Percentiles rank a stretch among this genome's conserved stretches.
These are phyloP conservation scores for Phytopythium aichiense DNA, from an alignment of 352 stramenopile species.

Conservation along the genomic window DNA sequence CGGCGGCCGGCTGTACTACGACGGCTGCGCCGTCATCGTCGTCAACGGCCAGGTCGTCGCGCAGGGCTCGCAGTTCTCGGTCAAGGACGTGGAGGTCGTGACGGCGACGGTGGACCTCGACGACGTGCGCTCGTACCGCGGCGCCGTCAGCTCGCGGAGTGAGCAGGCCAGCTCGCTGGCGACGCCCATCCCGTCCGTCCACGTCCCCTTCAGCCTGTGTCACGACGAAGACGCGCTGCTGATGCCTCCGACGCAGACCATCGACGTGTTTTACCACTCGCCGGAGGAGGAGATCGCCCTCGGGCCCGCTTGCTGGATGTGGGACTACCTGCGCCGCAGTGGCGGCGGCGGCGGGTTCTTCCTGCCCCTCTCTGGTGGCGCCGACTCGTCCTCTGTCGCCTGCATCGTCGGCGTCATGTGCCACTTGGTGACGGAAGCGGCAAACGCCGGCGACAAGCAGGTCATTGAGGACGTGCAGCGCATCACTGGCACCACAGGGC, in stretches of 20 bases:
- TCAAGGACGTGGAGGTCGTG: slow-evolving; percentile 96
- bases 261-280: slow-evolving; percentile 77
- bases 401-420: slow-evolving; percentile 99
- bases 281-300: slow-evolving; percentile 97
- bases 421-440: slow-evolving; percentile 88
- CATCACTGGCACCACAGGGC: slow-evolving; percentile 56
- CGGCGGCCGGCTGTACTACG: slow-evolving; percentile 95
- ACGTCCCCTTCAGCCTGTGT: slow-evolving; percentile 76
- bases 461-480: slow-evolving; percentile 86
- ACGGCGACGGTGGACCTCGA: slow-evolving; percentile 98
- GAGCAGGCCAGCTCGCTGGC: slow-evolving; percentile 90
- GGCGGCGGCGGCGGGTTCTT: slow-evolving; percentile 88
- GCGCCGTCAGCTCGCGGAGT: slow-evolving; percentile 90
- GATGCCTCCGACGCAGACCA: slow-evolving; percentile 28
- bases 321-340: slow-evolving; percentile 96
- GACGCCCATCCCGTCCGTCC: slow-evolving; percentile 60
- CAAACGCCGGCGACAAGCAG: slow-evolving; percentile 69
- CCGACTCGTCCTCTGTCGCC: slow-evolving; percentile 95
- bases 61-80: slow-evolving; percentile 96
- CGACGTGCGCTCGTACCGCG: slow-evolving; percentile 95
- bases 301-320: slow-evolving; percentile 98
- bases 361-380: slow-evolving; percentile 95
- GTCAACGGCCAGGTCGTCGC: slow-evolving; percentile 96
- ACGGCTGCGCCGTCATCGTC: slow-evolving; percentile 97
- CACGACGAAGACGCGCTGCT: slow-evolving; percentile 46